Evolutionary conservation across 2,329 filamentous ascomycete species (phyloP).

Genomic region (Nothophoma quercina): DNA sequence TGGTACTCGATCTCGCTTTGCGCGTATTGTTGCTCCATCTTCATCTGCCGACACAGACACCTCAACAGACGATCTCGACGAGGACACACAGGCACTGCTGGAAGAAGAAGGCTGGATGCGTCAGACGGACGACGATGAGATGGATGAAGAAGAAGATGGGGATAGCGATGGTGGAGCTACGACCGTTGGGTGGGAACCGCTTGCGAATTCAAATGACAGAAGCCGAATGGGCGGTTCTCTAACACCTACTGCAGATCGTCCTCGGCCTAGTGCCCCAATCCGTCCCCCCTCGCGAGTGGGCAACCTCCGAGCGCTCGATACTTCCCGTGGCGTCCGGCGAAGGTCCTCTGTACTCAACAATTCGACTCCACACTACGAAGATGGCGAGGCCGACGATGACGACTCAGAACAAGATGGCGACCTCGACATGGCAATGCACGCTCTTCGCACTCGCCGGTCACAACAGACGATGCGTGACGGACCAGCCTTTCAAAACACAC

Average conservation of each 20-base stretch:
- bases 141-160: constrained; percentile 47
- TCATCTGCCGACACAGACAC: constrained; percentile 47
- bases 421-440: constrained; percentile 45
- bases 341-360: constrained; percentile 48
- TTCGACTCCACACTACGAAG: constrained; percentile 49
- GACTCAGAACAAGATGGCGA: constrained; percentile 52
- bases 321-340: constrained; percentile 49
- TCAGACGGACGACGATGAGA: constrained; percentile 50
- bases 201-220: constrained; percentile 55
- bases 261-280: constrained; percentile 49
- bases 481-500: constrained; percentile 31
- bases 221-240: constrained; percentile 55
- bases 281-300: constrained; percentile 50
- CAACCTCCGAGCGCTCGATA: constrained; percentile 41
- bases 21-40: constrained; percentile 33
- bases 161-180: constrained; percentile 54
- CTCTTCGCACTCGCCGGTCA: constrained; percentile 45
- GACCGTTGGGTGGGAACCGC: constrained; percentile 56
- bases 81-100: constrained; percentile 48
- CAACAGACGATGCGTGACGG: constrained; percentile 44
- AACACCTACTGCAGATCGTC: constrained; percentile 58
- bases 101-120: constrained; percentile 48
- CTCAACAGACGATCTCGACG: constrained; percentile 49
- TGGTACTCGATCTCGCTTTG: constrained; percentile 35
- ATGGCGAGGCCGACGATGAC: constrained; percentile 53